Evolutionary conservation across 2,329 filamentous ascomycete species (phyloP), one percentile per base, ranked within the genome.

Genomic region (Dothideomycetes sp.): DNA sequence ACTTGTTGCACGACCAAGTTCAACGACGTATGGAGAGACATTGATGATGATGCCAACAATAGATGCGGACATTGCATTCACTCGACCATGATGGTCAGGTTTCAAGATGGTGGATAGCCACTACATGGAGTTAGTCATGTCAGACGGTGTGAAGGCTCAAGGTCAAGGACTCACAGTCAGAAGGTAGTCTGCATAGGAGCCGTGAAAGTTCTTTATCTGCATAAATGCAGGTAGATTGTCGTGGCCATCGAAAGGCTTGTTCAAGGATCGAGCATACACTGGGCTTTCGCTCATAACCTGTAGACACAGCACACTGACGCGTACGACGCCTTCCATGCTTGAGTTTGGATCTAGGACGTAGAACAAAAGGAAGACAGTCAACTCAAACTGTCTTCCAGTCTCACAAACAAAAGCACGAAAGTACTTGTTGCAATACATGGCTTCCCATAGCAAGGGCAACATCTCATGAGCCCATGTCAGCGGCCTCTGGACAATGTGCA

Each of bases 391-490:
- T 39, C 89, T 73, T 55, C 91, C 86, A 0, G 91, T 96, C 52
- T 98, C 91, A 47, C 96, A 89, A 53, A 98, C 91, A 61, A 95
- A 98, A 1, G 87, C 86, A 22, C 91, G 75, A 64, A 98, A 98
- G 43, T 89, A 76, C 63, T 94, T 96, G 64, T 98, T 98, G 71
- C 89, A 95, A 61, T 98, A 91, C 4, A 91, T 77, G 29, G 86
- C 78, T 65, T 98, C 91, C 91, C 91, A 98, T 56, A 96, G 95
- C 2, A 98, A 71, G 74, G 95, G 91, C 40, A 96, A 79, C 66
- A 93, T 93, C 61, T 98, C 91, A 2, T 91, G 88, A 0, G 88
- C 86, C 72, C 89, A 94, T 54, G 84, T 85, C 38, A 85, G 69
- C 0, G 82, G 75, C 35, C 81, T 75, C 52, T 93, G 85, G 14